Base-by-base conservation (phyloP, 2,329 filamentous ascomycete species). In the Rugonectria rugulosa region DNA sequence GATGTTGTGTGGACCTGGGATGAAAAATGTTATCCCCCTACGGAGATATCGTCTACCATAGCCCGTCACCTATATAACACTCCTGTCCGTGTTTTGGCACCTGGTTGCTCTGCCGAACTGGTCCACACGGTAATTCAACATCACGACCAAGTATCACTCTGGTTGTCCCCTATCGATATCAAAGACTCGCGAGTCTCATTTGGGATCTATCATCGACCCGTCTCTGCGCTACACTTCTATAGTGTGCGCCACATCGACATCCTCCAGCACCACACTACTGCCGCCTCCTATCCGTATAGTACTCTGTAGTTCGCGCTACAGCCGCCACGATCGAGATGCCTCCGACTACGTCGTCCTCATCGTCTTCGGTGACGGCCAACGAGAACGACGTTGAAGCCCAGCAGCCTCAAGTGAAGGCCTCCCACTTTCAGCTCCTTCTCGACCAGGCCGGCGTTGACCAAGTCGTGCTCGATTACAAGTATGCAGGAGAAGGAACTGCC, bases 401-500 rank as follows among this genome's bases (percentile, higher is more conserved):
- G 43, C 64, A 65, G 15, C 66, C 65, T 20, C 61, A 68, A 20
- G 53, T 58, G 51, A 75, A 70, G 21, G 65, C 76, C 37, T 72
- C 75, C 12, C 80, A 84, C 71, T 83, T 79, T 70, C 73, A 76
- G 44, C 72, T 86, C 50, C 75, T 90, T 54, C 70, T 81, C 43
- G 80, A 88, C 67, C 85, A 85, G 49, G 79, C 80, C 21, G 81
- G 81, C 38, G 73, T 90, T 45, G 86, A 81, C 0, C 76, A 80
- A 41, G 79, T 81, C 48, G 81, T 88, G 8, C 72, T 87, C 40
- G 75, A 81, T 45, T 77, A 83, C 70, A 69, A 73, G 3, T 90
- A 88, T 63, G 68, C 72, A 14, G 87, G 87, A 21, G 71, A 80
- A 11, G 89, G 89, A 56, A 92, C 88, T 2, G 70, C 78, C 8